Evolutionary conservation across 1,139 yeast genomes (phyloP), one percentile per base, ranked within the genome.

Genomic region (Zygoascus hellenicus): DNA sequence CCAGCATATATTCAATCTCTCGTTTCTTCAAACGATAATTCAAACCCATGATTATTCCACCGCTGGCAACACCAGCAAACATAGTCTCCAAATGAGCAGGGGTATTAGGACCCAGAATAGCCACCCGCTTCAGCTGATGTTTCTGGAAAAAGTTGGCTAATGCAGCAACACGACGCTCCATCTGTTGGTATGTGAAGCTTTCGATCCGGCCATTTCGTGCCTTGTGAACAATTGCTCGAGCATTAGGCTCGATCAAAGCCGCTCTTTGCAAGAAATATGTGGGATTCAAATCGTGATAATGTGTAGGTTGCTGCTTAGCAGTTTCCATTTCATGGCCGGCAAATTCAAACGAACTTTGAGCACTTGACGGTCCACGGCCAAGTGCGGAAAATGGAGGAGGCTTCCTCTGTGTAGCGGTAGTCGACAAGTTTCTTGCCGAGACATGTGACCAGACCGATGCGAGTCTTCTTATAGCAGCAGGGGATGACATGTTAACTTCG

Each of bases 51-150:
- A 63, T 59, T 38, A 64, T 56, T 3, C 65, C 66, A 5, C 69
- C 69, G 2, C 67, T 51, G 4, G 67, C 68, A 7, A 59, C 59
- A 17, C 63, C 63, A 1, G 66, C 71, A 51, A 56, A 66, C 57
- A 66, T 55, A 19, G 67, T 58, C 47, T 66, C 70, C 30, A 67
- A 57, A 45, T 65, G 67, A 47, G 68, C 68, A 2, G 70, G 71
- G n/a, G 70, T 67, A 53, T 66, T 67, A 16, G 69, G 63, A 6
- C 63, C 66, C 31, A 67, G 52, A 30, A 67, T 58, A 9, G 69
- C 70, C 14, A 67, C 59, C 26, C 64, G 54, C 51, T 58, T 58
- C 46, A 55, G 58, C 36, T 59, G 58, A 29, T 58, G 50, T 39
- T 50, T 42, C 45, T 57, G 54, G 48, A 66, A 56, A 51, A 52